Evolutionary conservation across 306 rosid genomes (phyloP).

Genomic region (Fagus sylvatica): DNA sequence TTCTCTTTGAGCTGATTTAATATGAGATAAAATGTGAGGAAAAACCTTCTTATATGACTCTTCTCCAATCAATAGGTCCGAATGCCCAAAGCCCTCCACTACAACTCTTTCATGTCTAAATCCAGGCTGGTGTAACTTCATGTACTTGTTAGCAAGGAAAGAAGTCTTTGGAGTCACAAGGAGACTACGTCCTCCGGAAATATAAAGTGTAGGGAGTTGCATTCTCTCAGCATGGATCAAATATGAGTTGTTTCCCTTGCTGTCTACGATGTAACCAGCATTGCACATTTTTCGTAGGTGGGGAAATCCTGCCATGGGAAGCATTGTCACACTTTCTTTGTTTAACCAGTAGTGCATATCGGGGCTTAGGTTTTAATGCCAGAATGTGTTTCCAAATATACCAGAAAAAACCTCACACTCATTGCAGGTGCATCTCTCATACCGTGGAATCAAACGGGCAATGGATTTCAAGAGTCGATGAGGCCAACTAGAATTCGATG

Average conservation of each 20-base stretch:
- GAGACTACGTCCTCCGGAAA: conserved; percentile 30
- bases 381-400: conserved; percentile 36
- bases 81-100: conserved; percentile 44
- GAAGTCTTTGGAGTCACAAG: conserved; percentile 35
- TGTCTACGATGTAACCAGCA: conserved; percentile 30
- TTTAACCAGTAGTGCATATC: conserved; percentile 33
- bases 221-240: conserved; percentile 38
- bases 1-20: conserved; percentile 14
- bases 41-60: conserved; percentile 32
- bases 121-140: conserved; percentile 39
- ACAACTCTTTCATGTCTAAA: conserved; percentile 33
- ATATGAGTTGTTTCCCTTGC: conserved; percentile 27
- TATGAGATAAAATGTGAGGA: conserved; percentile 33
- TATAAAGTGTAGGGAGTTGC: conserved; percentile 30
- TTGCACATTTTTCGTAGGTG: conserved; percentile 38
- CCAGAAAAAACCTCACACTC: conserved; percentile 41
- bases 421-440: conserved; percentile 39
- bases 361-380: conserved; percentile 36
- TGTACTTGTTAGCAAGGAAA: conserved; percentile 36
- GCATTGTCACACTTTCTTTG: conserved; percentile 25
- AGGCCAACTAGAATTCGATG: conserved; percentile 21
- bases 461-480: conserved; percentile 27
- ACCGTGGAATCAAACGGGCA: conserved; percentile 27
- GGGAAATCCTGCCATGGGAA: conserved; percentile 40
- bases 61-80: conserved; percentile 42